Evolutionary conservation across 1,284 basidiomycete species (phyloP), one percentile per base, ranked within the genome.

Genomic region (Caloboletus inedulis): DNA sequence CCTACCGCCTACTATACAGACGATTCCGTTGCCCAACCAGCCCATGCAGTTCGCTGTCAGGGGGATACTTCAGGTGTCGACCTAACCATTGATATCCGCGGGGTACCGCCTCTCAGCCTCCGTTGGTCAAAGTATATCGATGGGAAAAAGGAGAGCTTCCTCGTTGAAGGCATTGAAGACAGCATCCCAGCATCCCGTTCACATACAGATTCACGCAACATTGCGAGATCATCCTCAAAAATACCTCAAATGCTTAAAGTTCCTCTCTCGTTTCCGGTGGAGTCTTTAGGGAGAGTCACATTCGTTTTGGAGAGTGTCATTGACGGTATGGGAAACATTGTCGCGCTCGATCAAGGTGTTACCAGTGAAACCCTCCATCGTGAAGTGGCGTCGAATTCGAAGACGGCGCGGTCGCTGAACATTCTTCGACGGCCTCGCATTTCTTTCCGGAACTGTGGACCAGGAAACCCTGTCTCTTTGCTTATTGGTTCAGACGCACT

Each of bases 91-190:
- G 77, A 85, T 53, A 85, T 91, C 7, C 77, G 76, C 53, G 92
- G 92, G 7, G 85, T 93, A 1, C 86, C 90, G 19, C 87, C 91
- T 5, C 76, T 94, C 56, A 87, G 82, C 61, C 75, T 93, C 44
- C 78, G 81, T 36, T 94, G 90, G 89, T 78, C 80, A 62, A 84
- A 84, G 63, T 79, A 84, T 40, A 70, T 84, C 52, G 79, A 86
- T 61, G 79, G 81, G 37, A 74, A 75, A 53, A 74, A 75, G 47
- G 85, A 91, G 61, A 74, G 80, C 40, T 91, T 89, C 52, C 73
- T 87, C 27, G 88, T 94, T 10, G 90, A 94, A 65, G 91, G 90
- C 2, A 92, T 94, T 49, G 88, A 93, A 66, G 82, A 80, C 37
- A 77, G 75, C 27, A 68, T 39, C 57, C 60, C 48, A 36, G 51